phyloP scores from a whole-genome alignment of 257 asterid genomes.

The Solanum stenotomum region DNA sequence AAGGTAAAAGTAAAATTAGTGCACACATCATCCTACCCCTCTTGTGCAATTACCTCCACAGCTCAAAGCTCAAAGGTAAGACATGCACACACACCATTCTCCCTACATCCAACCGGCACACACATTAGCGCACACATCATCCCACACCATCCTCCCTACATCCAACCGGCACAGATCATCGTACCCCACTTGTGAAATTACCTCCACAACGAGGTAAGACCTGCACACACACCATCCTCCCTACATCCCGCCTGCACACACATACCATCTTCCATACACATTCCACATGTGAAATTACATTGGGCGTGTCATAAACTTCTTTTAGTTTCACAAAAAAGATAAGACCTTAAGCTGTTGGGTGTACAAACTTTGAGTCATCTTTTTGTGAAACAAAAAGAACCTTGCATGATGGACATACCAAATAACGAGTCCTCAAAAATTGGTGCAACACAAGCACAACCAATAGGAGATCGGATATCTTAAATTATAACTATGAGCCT shows the following conservation, averaged over 20 bases:
- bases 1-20: background rate
- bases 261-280: background rate
- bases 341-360: background rate
- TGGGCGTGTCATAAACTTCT: background rate
- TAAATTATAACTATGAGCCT: background rate
- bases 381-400: background rate
- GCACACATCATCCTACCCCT: background rate
- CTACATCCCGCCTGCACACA: no score
- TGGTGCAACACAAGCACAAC: background rate
- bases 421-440: background rate
- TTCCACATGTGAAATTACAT: background rate
- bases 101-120: no score
- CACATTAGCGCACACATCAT: no score
- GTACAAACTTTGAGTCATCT: background rate
- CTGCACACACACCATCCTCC: background rate
- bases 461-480: background rate
- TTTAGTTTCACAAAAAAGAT: background rate
- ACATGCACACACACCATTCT: background rate
- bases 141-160: background rate
- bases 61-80: no score
- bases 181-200: background rate
- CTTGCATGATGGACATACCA: background rate
- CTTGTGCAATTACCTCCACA: background rate
- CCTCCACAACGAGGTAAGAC: background rate
- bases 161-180: background rate